Evolutionary conservation across 805 yeast genomes (phyloP).

Genomic region (Candida chilensis): DNA sequence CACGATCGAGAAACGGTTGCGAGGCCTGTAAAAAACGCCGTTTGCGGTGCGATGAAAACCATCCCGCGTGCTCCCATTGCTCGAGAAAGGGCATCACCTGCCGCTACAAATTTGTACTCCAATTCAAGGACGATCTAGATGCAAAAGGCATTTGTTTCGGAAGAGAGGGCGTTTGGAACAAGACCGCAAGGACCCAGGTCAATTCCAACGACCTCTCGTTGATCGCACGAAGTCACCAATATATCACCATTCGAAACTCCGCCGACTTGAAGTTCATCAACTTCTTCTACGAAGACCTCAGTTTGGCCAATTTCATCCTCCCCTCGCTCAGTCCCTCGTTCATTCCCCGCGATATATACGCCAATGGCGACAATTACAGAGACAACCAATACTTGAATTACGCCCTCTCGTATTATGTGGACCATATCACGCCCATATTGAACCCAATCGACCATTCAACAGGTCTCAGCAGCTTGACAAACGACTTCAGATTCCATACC

Average conservation of each 20-base stretch:
- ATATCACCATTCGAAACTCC: neutral
- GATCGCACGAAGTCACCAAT: neutral
- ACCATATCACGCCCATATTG: neutral
- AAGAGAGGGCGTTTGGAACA: slow-evolving; percentile 1
- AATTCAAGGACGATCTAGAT: slow-evolving; percentile 1
- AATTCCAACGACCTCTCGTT: neutral
- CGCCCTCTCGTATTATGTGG: neutral
- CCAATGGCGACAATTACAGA: neutral
- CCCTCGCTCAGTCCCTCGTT: neutral
- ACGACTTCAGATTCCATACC: neutral
- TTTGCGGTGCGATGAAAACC: slow-evolving; percentile 26
- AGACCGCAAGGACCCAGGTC: neutral
- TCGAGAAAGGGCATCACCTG: slow-evolving; percentile 10
- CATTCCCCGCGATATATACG: neutral
- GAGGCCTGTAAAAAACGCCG: slow-evolving; percentile 24
- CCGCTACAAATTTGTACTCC: neutral
- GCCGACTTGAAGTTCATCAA: neutral
- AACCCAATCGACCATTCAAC: neutral
- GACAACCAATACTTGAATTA: neutral
- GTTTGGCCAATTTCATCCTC: neutral
- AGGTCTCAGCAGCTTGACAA: neutral
- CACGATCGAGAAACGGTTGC: slow-evolving; percentile 17
- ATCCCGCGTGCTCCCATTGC: slow-evolving; percentile 24
- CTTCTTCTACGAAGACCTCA: neutral
- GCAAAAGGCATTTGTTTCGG: slow-evolving; percentile 1